Percentiles rank a stretch among this genome's conserved stretches.
Evolutionary conservation across 192 early-diverging fungal genomes (phyloP).

Genomic region (Thamnidium elegans): DNA sequence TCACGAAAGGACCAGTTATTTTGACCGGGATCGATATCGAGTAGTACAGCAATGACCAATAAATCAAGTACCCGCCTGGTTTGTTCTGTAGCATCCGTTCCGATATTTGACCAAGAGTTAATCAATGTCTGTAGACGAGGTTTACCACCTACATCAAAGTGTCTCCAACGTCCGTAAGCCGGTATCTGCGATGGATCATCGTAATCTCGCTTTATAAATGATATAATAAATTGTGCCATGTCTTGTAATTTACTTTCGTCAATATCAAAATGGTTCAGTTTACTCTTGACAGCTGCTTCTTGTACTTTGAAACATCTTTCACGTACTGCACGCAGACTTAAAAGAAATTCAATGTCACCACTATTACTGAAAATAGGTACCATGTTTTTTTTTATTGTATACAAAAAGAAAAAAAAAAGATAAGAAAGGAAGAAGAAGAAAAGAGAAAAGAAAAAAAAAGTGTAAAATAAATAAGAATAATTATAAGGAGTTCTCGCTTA

Average conservation of each 20-base stretch:
- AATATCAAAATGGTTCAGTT: constrained; percentile 74
- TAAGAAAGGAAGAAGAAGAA: too few species aligned
- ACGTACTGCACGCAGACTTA: constrained; percentile 73
- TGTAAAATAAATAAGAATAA: too few species aligned
- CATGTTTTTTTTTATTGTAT: constrained; percentile 1
- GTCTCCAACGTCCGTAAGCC: constrained; percentile 83
- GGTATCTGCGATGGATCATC: constrained; percentile 68
- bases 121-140: constrained; percentile 51
- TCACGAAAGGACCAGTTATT: constrained; percentile 68
- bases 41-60: constrained; percentile 78
- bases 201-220: constrained; percentile 38
- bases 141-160: constrained; percentile 64
- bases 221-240: constrained; percentile 65
- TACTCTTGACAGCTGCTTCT: constrained; percentile 46
- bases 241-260: constrained; percentile 59
- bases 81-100: constrained; percentile 45
- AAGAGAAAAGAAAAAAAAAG: too few species aligned
- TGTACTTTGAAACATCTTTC: constrained; percentile 66
- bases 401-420: too few species aligned
- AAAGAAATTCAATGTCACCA: constrained; percentile 44
- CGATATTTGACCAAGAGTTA: constrained; percentile 42
- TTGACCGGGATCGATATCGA: constrained; percentile 85
- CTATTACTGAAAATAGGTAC: neutral
- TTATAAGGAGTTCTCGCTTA: too few species aligned
- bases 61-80: constrained; percentile 77